phyloP scores from a whole-genome alignment of 2,329 filamentous ascomycete genomes.

The Aureobasidium sp. region DNA sequence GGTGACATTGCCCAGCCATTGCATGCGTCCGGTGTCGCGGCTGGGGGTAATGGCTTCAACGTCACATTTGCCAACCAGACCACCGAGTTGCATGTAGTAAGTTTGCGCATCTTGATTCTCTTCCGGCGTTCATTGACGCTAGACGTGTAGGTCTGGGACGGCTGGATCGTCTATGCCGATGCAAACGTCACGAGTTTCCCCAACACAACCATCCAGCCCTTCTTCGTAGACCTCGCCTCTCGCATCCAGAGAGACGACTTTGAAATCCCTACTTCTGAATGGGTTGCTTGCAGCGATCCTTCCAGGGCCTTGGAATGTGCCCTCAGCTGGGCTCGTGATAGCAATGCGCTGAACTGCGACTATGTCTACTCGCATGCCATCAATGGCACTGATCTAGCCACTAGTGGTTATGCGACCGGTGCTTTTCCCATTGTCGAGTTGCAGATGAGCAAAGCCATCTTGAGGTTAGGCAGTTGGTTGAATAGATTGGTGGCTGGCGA shows the following conservation, averaged over 20 bases:
- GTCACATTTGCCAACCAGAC: constrained; percentile 28
- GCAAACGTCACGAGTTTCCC: constrained; percentile 29
- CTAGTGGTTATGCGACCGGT: constrained; percentile 29
- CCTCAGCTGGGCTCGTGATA: constrained; percentile 30
- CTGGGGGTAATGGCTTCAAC: constrained; percentile 30
- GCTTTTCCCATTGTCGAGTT: constrained; percentile 33
- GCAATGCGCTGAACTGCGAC: constrained; percentile 31
- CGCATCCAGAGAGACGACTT: constrained; percentile 30
- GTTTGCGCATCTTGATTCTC: not conserved
- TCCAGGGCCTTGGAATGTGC: constrained; percentile 27
- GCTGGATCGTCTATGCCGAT: constrained; percentile 30
- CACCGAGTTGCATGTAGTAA: constrained; percentile 31
- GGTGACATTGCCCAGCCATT: constrained; percentile 35
- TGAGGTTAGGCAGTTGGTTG: constrained; percentile 32
- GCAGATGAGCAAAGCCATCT: constrained; percentile 33
- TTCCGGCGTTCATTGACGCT: not conserved
- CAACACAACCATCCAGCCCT: constrained; percentile 28
- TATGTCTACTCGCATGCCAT: constrained; percentile 29
- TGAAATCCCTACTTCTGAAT: constrained; percentile 27
- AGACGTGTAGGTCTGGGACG: constrained; percentile 30
- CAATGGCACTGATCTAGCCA: constrained; percentile 28
- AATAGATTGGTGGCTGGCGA: constrained; percentile 26
- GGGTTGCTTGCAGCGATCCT: constrained; percentile 30
- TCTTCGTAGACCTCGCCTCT: constrained; percentile 27
- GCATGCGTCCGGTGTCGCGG: constrained; percentile 30